Percentiles rank a stretch among this genome's conserved stretches.
Conservation (phyloP, 805 yeast genomes). For the Kazachstania taianensis region DNA sequence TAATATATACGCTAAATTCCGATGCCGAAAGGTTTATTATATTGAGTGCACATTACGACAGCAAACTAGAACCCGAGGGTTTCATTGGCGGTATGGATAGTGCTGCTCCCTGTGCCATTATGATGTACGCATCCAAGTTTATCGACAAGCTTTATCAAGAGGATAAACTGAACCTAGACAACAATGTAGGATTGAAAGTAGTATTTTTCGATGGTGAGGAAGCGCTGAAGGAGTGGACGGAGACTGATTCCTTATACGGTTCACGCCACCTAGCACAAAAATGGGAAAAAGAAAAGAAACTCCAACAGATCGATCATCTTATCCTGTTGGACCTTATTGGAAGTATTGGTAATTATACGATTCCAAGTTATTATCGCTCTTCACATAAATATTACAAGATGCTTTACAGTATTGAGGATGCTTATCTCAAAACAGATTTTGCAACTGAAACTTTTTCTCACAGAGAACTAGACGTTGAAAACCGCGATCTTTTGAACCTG, state of each 20-base stretch:
- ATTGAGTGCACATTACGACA: constrained; percentile 48
- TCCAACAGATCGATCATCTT: constrained; percentile 34
- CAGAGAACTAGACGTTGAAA: constrained; percentile 8
- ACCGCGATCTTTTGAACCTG: constrained; percentile 7
- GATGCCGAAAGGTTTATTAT: constrained; percentile 25
- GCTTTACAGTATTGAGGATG: constrained; percentile 31
- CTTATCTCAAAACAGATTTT: not conserved
- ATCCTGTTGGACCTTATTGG: constrained; percentile 46
- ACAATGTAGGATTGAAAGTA: constrained; percentile 33
- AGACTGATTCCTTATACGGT: constrained; percentile 46
- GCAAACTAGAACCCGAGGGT: constrained; percentile 37
- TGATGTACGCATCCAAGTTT: constrained; percentile 36
- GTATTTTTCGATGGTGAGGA: constrained; percentile 56
- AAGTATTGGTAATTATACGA: constrained; percentile 15
- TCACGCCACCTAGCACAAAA: constrained; percentile 38
- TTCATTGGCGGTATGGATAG: constrained; percentile 53
- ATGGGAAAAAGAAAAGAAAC: constrained; percentile 25
- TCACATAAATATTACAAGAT: constrained; percentile 32
- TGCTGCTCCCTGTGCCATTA: constrained; percentile 46
- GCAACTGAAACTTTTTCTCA: not conserved
- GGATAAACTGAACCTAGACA: constrained; percentile 1
- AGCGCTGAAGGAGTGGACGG: constrained; percentile 44
- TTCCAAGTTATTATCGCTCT: constrained; percentile 33
- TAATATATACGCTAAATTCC: constrained; percentile 26
- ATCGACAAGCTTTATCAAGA: constrained; percentile 12